Base-by-base conservation (phyloP, 1,284 basidiomycete species). In the Termitomyces sp. region DNA sequence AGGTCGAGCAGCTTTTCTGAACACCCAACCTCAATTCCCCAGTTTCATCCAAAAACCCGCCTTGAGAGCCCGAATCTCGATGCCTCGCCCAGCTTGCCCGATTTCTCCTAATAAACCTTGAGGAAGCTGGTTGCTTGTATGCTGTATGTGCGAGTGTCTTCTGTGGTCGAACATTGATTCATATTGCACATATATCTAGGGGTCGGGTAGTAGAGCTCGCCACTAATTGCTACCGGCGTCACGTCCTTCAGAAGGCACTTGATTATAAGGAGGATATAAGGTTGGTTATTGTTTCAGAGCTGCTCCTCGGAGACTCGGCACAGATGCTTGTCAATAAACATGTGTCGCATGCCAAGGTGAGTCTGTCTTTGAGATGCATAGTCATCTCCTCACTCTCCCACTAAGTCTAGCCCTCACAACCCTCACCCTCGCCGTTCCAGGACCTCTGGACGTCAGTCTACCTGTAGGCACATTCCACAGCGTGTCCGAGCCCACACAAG, bases 251-350 rank as follows among this genome's bases (percentile, higher is more conserved):
- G 64, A 91, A 91, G 66, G 89, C 88, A n/a, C 78, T 91, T 33
- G 89, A 91, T 60, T 91, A 88, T 62, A 88, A 91, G 60, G 88
- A 91, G 66, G 88, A 91, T 50, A 83, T 91, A 37, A 76, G 87
- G 38, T 68, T 91, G 30, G 66, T 89, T 50, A 88, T 91, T 54
- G 89, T 91, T 28, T 86, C 86, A 1, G 88, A 91, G 66, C 76
- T 91, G 34, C 77, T 91, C 34, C 75, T 30, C 28, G 28, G 28
- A 7, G 28, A 30, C 28, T 7, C 9, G 8, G 86, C 87, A 1
- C 79, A 88, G 64, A 91, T 88, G 5, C 73, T 91, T 19, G 84
- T 91, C 10, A 91, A 91, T 66, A 91, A 91, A 66, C 88, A 91
- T 66, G 88, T 88, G 1, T 89, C 87, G 50, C 88, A 91, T 66